Conservation (phyloP, 208 protist species). For the Zelonia costaricensis region DNA sequence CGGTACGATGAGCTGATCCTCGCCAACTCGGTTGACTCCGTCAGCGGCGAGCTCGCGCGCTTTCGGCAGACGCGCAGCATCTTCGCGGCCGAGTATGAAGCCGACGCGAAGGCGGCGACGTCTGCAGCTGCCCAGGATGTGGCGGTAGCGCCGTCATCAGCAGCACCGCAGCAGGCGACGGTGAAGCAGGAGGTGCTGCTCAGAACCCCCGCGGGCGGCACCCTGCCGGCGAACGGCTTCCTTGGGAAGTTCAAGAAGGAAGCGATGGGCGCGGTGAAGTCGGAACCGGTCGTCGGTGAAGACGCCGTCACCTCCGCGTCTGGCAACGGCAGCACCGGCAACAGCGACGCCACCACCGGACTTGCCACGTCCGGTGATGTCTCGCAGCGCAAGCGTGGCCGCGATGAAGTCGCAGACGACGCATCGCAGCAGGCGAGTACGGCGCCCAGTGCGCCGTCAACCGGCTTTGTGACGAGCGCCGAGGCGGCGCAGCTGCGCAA, state of each 20-base stretch:
- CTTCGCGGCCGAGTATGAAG: conserved; percentile 60
- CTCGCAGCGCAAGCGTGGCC: not conserved
- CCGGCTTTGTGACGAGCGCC: conserved; percentile 56
- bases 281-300: not conserved
- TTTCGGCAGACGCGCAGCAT: conserved; percentile 65
- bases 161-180: not conserved
- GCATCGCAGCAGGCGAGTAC: not conserved
- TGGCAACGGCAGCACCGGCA: too few relatives aligned
- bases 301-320: not conserved
- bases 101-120: conserved; percentile 1
- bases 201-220: not conserved
- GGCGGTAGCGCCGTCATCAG: conserved; percentile 2
- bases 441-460: conserved; percentile 13
- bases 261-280: too few relatives aligned
- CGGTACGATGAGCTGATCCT: conserved; percentile 78
- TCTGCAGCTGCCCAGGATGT: not conserved
- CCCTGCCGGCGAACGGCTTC: conserved; percentile 7
- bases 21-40: conserved; percentile 22
- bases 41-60: conserved; percentile 36
- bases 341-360: not conserved
- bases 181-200: not conserved
- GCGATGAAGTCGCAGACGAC: conserved; percentile 1
- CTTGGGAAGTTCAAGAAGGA: conserved; percentile 43
- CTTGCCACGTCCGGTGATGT: not conserved
- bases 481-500: conserved; percentile 56